Evolutionary conservation across 352 stramenopile species (phyloP), one percentile per base, ranked within the genome.

Genomic region (Pythium oligandrum): DNA sequence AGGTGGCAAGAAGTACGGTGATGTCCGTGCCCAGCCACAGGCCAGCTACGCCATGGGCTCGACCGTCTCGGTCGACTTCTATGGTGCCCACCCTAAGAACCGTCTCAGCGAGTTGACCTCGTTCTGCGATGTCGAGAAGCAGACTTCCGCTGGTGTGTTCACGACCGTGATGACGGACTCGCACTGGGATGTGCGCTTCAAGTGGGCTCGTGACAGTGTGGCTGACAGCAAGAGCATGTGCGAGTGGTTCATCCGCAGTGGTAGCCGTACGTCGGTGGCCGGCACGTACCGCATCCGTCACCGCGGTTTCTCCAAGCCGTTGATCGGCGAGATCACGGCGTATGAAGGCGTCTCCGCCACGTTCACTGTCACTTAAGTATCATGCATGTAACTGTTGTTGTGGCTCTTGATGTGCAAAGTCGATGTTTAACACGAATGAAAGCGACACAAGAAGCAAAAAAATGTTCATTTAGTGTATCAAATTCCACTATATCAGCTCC

Each of bases 161-260:
- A 50, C 46, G 17, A 77, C 57, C 7, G 40, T 74, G n/a, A 51
- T 83, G 61, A 81, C 66, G 1, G 76, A 88, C 46, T 63, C 61
- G 1, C 69, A 84, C 48, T 86, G 74, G 74, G 73, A 82, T 34
- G 35, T 82, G 17, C 73, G 73, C 17, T 82, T 68, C 57, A 43
- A 55, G 26, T 84, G 73, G 72, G 43, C n/a, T 3, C 62, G 63
- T 51, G 44, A 58, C n/a, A 55, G 62, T 11, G 11, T 40, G 26
- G 42, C 45, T 26, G 61, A 78, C 44, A 82, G 70, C 51, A 75
- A 72, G 46, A 74, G 63, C 45, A 72, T 56, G 44, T 81, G 71
- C 54, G 61, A 71, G 52, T 82, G 72, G 72, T 69, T 52, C 52
- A 70, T 82, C 26, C 71, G 74, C 4, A 7, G 42, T 3, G 66